Evolutionary conservation across 2,329 filamentous ascomycete species (phyloP).

Genomic region (Fusarium keratoplasticum): DNA sequence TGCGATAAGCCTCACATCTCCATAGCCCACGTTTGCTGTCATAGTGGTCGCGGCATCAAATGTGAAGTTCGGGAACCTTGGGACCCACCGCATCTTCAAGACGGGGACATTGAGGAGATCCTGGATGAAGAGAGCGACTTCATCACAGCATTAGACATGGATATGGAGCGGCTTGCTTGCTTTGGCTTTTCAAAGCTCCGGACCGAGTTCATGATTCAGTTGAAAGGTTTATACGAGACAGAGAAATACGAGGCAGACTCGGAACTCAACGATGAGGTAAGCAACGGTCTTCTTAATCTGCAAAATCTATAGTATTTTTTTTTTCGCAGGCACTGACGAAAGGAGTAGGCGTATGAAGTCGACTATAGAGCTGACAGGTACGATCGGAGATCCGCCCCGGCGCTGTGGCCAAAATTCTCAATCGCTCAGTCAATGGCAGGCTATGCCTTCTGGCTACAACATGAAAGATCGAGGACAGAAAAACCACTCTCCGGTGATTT

Average conservation of each 20-base stretch:
- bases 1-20: background rate
- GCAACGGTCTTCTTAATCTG: background rate
- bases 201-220: background rate
- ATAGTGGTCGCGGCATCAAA: background rate
- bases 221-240: too few relatives aligned
- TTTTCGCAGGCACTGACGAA: background rate
- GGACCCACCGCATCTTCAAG: background rate
- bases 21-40: background rate
- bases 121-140: background rate
- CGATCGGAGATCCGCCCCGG: too few relatives aligned
- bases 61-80: fast-evolving
- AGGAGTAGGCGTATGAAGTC: background rate
- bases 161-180: background rate
- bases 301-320: background rate
- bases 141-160: background rate
- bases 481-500: background rate
- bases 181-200: background rate
- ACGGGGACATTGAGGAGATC: background rate
- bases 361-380: too few relatives aligned
- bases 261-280: too few relatives aligned
- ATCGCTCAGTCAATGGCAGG: background rate
- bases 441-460: background rate
- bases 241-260: too few relatives aligned
- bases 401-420: too few relatives aligned
- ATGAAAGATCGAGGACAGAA: background rate